A percentile compares a stretch with the other conserved stretches of the same genome.
phyloP scores from a whole-genome alignment of 2,329 filamentous ascomycete genomes.

The Calonectria fujianensis region DNA sequence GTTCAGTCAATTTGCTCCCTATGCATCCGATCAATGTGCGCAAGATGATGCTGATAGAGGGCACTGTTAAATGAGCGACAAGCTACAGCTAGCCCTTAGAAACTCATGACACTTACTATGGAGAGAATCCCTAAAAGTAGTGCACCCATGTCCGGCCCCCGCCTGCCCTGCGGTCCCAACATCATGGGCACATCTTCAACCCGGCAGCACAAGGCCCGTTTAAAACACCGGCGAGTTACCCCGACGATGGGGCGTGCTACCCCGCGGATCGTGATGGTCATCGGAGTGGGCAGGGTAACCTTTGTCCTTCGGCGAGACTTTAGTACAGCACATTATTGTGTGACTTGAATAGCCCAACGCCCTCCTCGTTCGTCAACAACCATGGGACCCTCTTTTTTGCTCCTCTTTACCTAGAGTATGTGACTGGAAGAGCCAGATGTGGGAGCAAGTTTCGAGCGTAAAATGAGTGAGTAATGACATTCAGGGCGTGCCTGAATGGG shows the following conservation, averaged over 20 bases:
- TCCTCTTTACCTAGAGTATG: neutral
- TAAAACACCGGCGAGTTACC: neutral
- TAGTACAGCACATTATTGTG: no score
- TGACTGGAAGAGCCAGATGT: no score
- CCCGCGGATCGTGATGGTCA: neutral
- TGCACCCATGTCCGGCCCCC: no score
- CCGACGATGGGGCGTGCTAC: neutral
- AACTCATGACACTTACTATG: neutral
- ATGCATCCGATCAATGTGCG: neutral
- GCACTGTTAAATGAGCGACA: neutral
- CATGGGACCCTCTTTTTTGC: neutral
- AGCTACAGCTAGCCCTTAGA: neutral
- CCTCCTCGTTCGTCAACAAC: neutral
- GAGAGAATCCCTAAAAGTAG: neutral
- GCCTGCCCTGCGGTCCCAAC: neutral
- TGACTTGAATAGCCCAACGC: neutral
- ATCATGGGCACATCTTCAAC: constrained; percentile 4
- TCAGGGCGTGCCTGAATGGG: neutral
- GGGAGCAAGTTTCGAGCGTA: neutral
- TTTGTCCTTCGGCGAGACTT: neutral
- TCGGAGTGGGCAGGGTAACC: neutral
- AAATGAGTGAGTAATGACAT: neutral
- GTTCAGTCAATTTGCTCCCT: neutral
- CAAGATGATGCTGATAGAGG: neutral
- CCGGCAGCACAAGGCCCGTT: neutral